Evolutionary conservation across 345 rosid species (phyloP), one percentile per base, ranked within the genome.

Genomic region (Citrus hindsii): DNA sequence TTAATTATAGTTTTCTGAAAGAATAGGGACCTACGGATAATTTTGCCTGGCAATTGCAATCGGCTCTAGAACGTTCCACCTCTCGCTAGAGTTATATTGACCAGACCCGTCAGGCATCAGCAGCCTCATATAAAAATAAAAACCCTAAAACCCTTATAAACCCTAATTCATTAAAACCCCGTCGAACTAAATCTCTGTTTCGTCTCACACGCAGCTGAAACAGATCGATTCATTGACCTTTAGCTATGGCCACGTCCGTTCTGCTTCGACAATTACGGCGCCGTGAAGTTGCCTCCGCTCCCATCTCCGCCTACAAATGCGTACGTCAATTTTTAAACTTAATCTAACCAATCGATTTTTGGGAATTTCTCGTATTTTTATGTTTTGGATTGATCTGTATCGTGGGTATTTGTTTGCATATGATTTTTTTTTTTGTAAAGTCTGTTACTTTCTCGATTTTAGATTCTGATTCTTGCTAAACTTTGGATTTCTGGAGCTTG

Each of bases 181-280:
- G 18, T 33, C 55, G 4, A 27, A 8, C 58, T 18, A 16, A 53
- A 18, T 19, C 22, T 16, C 58, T 53, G 22, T 22, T 40, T 40
- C 40, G 16, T 3, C 5, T 51, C 27, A 2, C 9, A 2, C 35
- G n/a, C 30, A 1, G 32, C 40, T 33, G 9, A 13, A 9, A 9
- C 28, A 71, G 80, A 61, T 79, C 82, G 22, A 22, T 40, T 51
- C 33, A 28, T 0, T 4, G 73, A 71, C 65, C 69, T 27, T 7
- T 13, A 6, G 33, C 66, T 14, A 94, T 93, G 97, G 97, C 97
- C 69, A 72, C 93, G 30, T 87, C 90, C 0, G 87, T 88, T 71
- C 76, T 95, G 38, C 83, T 95, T 58, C 95, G 97, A 30, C 84
- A 93, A 56, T 12, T 95, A 16, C 85, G 95, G 51, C 94, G 95